Conservation (phyloP, 257 asterid species). For the Pogostemon cablin region DNA sequence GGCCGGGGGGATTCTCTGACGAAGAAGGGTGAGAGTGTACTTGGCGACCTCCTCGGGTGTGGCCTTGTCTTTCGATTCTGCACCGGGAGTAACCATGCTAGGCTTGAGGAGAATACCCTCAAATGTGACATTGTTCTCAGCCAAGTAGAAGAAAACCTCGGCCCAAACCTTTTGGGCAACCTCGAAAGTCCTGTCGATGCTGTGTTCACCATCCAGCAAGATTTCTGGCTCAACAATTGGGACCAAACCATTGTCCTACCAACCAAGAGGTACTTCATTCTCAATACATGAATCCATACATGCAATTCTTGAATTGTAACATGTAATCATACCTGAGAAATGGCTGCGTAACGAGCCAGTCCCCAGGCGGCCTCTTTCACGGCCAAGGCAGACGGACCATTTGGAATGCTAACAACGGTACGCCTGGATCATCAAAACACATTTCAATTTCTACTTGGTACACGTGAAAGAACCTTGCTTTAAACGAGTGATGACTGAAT, state of each 20-base stretch:
- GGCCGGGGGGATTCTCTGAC: conserved; percentile 51
- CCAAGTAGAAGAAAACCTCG: conserved; percentile 88
- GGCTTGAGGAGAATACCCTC: conserved; percentile 95
- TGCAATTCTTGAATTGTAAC: background rate
- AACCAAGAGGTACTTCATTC: conserved; percentile 8
- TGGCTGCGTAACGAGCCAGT: conserved; percentile 93
- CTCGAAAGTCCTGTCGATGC: conserved; percentile 84
- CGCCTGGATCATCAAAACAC: conserved; percentile 56
- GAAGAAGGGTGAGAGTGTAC: conserved; percentile 80
- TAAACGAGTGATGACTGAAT: too few species aligned
- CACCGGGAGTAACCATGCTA: conserved; percentile 98
- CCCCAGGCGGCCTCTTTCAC: conserved; percentile 99
- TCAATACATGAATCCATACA: background rate
- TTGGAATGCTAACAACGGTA: conserved; percentile 95
- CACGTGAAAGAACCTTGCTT: background rate
- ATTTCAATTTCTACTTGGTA: too few species aligned
- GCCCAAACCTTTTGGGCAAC: conserved; percentile 87
- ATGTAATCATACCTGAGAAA: conserved; percentile 61
- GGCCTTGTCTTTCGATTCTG: conserved; percentile 75
- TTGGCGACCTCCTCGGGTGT: conserved; percentile 70
- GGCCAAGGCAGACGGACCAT: conserved; percentile 92
- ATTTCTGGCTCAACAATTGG: conserved; percentile 96
- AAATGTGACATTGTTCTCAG: conserved; percentile 80
- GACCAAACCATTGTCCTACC: conserved; percentile 81
- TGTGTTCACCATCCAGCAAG: conserved; percentile 83